A percentile compares a stretch with the other conserved stretches of the same genome.
Conservation (phyloP, 441 rosid genomes). For the Pelargonium australe region DNA sequence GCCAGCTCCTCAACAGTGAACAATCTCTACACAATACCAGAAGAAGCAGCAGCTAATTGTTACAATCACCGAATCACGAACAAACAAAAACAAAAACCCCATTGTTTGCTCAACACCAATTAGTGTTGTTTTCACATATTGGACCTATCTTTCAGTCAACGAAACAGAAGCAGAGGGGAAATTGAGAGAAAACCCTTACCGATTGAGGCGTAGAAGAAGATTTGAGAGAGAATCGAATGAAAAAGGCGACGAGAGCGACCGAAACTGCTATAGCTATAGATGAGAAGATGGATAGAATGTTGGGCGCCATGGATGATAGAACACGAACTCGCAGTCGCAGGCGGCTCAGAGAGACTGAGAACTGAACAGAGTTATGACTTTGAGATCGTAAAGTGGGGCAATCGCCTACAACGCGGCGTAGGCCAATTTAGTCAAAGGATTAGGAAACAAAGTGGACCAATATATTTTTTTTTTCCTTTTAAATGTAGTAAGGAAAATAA, state of each 20-base stretch:
- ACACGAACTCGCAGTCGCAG: no score
- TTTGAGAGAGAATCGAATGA: slow-evolving; percentile 33
- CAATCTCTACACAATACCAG: slow-evolving; percentile 36
- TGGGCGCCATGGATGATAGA: background rate
- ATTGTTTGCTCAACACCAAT: background rate
- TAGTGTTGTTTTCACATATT: no score
- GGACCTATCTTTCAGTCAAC: no score
- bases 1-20: slow-evolving; percentile 62
- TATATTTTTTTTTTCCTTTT: no score
- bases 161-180: background rate
- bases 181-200: slow-evolving; percentile 20
- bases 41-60: background rate
- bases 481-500: no score
- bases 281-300: background rate
- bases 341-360: no score
- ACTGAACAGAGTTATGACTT: no score
- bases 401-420: no score
- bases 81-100: background rate
- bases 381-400: no score
- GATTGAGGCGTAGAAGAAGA: slow-evolving; percentile 20
- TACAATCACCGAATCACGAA: background rate
- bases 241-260: slow-evolving; percentile 39
- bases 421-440: no score
- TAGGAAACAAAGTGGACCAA: no score
- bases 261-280: slow-evolving; percentile 29